Evolutionary conservation across 176 grass and related monocot species (phyloP).

Genomic region (Canna indica): DNA sequence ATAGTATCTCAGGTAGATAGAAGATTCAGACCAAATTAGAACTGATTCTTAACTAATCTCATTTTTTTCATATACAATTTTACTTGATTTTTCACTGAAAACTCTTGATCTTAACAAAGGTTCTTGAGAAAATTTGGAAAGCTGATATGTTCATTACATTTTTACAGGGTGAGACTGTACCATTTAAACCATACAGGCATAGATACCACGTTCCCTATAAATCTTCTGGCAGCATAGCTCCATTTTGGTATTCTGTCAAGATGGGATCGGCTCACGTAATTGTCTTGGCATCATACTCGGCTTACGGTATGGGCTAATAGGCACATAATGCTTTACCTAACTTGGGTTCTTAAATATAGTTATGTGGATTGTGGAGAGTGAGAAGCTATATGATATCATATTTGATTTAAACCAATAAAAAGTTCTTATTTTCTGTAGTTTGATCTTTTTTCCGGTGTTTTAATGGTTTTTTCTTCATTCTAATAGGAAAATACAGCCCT

Average conservation of each 20-base stretch:
- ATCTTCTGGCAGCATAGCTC: slow-evolving; percentile 58
- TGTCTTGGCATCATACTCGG: slow-evolving; percentile 75
- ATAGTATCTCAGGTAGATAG: too few species aligned
- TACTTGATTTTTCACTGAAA: not conserved
- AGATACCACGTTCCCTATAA: slow-evolving; percentile 63
- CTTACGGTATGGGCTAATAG: slow-evolving; percentile 39
- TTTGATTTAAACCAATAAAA: not conserved
- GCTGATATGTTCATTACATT: not conserved
- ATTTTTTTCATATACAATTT: too few species aligned
- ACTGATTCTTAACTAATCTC: not conserved
- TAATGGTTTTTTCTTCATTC: slow-evolving; percentile 1
- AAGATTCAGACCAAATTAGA: not conserved
- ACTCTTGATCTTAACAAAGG: not conserved
- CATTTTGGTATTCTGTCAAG: slow-evolving; percentile 92
- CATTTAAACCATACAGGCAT: slow-evolving; percentile 53
- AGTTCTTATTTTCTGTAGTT: not conserved
- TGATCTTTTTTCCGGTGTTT: not conserved
- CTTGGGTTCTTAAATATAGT: not conserved
- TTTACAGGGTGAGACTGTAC: slow-evolving; percentile 34
- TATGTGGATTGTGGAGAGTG: not conserved
- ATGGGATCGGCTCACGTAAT: slow-evolving; percentile 77
- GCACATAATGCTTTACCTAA: not conserved
- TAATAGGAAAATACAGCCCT: slow-evolving; percentile 68
- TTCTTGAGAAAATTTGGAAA: not conserved
- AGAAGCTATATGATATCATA: not conserved